Conservation (phyloP, 164 flowering plant genomes). For the Santalum album region DNA sequence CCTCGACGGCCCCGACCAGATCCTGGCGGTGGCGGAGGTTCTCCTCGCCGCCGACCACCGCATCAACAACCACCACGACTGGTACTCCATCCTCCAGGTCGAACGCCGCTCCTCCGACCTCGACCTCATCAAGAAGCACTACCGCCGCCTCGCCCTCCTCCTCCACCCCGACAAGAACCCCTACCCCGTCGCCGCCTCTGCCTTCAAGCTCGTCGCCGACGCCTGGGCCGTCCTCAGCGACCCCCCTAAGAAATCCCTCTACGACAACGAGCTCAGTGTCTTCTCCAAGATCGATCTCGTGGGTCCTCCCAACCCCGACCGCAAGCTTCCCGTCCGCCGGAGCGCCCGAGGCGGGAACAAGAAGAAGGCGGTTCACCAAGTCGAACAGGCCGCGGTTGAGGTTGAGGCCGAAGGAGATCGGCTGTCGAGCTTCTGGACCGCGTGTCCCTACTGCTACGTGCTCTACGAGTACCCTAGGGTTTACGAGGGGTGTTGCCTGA, state of each 20-base stretch:
- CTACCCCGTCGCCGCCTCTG: conserved; percentile 50
- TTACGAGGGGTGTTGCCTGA: conserved; percentile 56
- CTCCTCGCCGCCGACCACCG: conserved; percentile 30
- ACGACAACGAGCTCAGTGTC: conserved; percentile 43
- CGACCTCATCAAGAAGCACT: conserved; percentile 49
- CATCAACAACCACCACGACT: conserved; percentile 56
- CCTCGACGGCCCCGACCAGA: neutral
- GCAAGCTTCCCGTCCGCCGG: conserved; percentile 12
- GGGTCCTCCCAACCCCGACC: neutral
- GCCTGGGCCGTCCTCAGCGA: conserved; percentile 77
- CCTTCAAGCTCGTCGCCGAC: conserved; percentile 62
- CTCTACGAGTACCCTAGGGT: conserved; percentile 58
- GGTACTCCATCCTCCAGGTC: conserved; percentile 70
- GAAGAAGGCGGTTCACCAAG: neutral
- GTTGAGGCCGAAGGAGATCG: conserved; percentile 8
- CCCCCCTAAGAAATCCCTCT: conserved; percentile 34
- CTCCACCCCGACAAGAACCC: conserved; percentile 77
- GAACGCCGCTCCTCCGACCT: conserved; percentile 33
- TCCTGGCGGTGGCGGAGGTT: neutral
- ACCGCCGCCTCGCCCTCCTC: conserved; percentile 50
- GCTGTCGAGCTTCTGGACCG: conserved; percentile 75
- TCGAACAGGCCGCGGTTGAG: neutral
- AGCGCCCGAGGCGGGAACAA: neutral
- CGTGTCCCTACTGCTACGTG: conserved; percentile 73
- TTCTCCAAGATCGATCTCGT: conserved; percentile 27